Evolutionary conservation across 2,329 filamentous ascomycete genomes (phyloP).

Genomic region (Pyrenochaeta sp.): DNA sequence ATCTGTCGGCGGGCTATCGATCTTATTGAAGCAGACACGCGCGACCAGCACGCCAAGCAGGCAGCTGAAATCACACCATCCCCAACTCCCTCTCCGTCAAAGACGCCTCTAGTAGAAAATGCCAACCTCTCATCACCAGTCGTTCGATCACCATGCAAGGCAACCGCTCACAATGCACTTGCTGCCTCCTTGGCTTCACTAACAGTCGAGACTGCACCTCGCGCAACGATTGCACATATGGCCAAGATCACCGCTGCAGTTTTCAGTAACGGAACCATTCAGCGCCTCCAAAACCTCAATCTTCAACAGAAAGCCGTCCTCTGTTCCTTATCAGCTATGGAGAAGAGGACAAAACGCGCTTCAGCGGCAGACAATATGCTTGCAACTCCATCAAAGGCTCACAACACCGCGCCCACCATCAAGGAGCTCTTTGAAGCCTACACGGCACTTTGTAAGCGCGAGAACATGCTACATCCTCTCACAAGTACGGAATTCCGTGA

Average conservation of each 20-base stretch:
- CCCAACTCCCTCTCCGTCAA: conserved; percentile 70
- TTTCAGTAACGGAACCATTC: conserved; percentile 87
- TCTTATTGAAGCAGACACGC: conserved; percentile 84
- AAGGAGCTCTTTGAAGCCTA: conserved; percentile 88
- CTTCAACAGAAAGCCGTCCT: conserved; percentile 96
- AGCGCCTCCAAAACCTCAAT: conserved; percentile 87
- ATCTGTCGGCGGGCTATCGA: conserved; percentile 91
- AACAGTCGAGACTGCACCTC: conserved; percentile 81
- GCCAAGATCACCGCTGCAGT: conserved; percentile 89
- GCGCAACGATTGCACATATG: conserved; percentile 88
- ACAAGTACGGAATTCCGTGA: conserved; percentile 94
- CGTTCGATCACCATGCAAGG: conserved; percentile 53
- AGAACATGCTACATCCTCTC: conserved; percentile 88
- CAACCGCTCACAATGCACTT: conserved; percentile 33
- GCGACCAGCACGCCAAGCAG: conserved; percentile 73
- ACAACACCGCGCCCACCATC: conserved; percentile 75
- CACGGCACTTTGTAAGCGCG: conserved; percentile 79
- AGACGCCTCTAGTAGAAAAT: conserved; percentile 82
- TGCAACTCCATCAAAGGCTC: conserved; percentile 54
- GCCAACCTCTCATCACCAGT: conserved; percentile 71
- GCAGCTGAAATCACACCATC: conserved; percentile 56
- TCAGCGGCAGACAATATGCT: conserved; percentile 38
- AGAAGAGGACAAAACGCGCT: conserved; percentile 74
- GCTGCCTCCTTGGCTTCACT: conserved; percentile 65
- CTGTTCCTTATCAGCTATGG: conserved; percentile 86